These are phyloP conservation scores for Lonicera japonica DNA, from an alignment of 129 eudicot genomes.

Conservation along the genomic window DNA sequence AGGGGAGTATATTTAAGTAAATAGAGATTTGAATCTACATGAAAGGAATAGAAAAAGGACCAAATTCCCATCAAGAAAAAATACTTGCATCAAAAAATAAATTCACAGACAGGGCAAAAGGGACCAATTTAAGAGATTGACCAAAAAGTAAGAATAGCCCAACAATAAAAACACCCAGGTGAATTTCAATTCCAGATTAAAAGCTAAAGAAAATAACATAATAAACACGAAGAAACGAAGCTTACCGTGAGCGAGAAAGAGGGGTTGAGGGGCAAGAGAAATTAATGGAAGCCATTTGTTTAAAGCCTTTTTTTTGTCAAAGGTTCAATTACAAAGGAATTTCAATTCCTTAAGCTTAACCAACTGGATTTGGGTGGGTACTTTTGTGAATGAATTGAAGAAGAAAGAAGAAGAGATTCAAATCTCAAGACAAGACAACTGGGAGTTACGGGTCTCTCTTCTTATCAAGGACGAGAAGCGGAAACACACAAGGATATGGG, in stretches of 20 bases:
- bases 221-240: not conserved
- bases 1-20: too few relatives aligned
- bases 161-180: too few relatives aligned
- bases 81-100: too few relatives aligned
- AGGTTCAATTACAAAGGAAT: not conserved
- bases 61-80: not conserved
- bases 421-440: not conserved
- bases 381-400: not conserved
- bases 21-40: too few relatives aligned
- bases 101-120: too few relatives aligned
- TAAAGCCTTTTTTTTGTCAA: not conserved
- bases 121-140: too few relatives aligned
- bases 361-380: not conserved
- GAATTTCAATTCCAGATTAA: too few relatives aligned
- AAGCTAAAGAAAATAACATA: not conserved
- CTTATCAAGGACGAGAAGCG: not conserved
- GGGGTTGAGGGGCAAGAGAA: constrained; percentile 61
- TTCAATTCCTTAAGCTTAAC: too few relatives aligned
- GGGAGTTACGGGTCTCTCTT: not conserved
- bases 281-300: constrained; percentile 57
- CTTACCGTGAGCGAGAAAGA: constrained; percentile 51
- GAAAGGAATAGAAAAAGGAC: not conserved
- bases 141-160: too few relatives aligned
- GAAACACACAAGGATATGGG: too few relatives aligned
- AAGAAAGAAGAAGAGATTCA: not conserved